Evolutionary conservation across 139 green algal genomes (phyloP).

Genomic region (Closterium sp.): DNA sequence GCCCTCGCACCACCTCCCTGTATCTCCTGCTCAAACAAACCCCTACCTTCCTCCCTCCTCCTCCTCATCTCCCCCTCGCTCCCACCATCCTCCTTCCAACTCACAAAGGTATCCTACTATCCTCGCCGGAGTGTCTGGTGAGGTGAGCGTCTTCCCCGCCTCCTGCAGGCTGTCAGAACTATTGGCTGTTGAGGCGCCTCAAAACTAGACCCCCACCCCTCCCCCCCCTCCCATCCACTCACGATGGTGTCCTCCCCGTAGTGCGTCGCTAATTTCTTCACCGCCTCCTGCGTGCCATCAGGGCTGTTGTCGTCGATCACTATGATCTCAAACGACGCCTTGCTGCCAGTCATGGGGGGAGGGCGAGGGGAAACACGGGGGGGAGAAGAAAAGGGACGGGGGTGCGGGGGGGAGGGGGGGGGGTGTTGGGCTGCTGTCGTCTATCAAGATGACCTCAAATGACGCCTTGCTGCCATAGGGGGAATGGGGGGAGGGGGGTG

Average conservation of each 20-base stretch:
- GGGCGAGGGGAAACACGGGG: not conserved
- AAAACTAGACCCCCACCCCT: no score
- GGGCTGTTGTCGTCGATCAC: conserved; percentile 93
- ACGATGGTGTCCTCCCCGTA: conserved; percentile 63
- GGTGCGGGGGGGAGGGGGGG: not conserved
- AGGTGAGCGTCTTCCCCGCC: no score
- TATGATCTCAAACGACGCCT: conserved; percentile 77
- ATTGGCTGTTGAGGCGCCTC: no score
- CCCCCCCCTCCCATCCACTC: not conserved
- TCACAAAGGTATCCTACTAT: no score
- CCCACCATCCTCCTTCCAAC: no score
- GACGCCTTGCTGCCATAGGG: not conserved
- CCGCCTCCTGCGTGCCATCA: conserved; percentile 84
- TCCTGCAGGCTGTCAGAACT: no score
- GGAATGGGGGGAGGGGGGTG: not conserved
- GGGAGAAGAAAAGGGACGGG: no score
- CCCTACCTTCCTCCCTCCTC: no score
- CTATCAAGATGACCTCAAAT: not conserved
- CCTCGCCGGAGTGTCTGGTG: no score
- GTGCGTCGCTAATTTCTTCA: conserved; percentile 60
- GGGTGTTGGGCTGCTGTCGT: not conserved
- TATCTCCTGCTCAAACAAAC: no score
- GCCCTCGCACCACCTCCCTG: no score
- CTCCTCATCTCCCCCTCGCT: no score
- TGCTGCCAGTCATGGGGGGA: not conserved